Conservation (phyloP, 768 basidiomycete species). For the Rhizopogon vesiculosus region DNA sequence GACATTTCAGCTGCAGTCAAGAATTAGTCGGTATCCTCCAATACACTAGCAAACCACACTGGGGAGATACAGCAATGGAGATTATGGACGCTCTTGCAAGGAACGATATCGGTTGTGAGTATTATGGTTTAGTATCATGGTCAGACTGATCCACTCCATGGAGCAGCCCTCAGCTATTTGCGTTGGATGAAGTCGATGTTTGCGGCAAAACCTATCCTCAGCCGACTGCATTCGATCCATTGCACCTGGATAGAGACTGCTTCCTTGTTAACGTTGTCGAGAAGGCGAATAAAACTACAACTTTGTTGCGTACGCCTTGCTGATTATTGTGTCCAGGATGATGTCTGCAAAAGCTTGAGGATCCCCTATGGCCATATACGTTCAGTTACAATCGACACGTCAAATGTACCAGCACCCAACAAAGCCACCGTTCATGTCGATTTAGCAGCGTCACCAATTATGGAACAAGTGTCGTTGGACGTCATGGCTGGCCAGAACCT, state of each 20-base stretch:
- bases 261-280: slow-evolving; percentile 47
- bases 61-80: slow-evolving; percentile 47
- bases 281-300: background rate
- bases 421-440: slow-evolving; percentile 24
- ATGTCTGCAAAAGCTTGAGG: slow-evolving; percentile 47
- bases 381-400: slow-evolving; percentile 20
- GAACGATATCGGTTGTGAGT: slow-evolving; percentile 46
- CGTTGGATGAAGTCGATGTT: slow-evolving; percentile 34
- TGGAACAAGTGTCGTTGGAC: slow-evolving; percentile 27
- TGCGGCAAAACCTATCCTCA: slow-evolving; percentile 30
- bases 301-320: slow-evolving; percentile 1
- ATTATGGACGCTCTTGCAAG: slow-evolving; percentile 45
- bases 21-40: slow-evolving; percentile 39
- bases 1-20: slow-evolving; percentile 30
- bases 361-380: slow-evolving; percentile 34
- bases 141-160: slow-evolving; percentile 1
- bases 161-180: slow-evolving; percentile 58
- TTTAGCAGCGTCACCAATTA: slow-evolving; percentile 33
- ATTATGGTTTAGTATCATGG: background rate
- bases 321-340: slow-evolving; percentile 30
- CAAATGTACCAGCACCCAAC: slow-evolving; percentile 14
- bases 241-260: slow-evolving; percentile 47
- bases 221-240: slow-evolving; percentile 34
- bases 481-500: slow-evolving; percentile 13
- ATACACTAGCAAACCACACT: slow-evolving; percentile 38